phyloP scores from a whole-genome alignment of 1,284 basidiomycete genomes.

The Fomitopsis betulina region DNA sequence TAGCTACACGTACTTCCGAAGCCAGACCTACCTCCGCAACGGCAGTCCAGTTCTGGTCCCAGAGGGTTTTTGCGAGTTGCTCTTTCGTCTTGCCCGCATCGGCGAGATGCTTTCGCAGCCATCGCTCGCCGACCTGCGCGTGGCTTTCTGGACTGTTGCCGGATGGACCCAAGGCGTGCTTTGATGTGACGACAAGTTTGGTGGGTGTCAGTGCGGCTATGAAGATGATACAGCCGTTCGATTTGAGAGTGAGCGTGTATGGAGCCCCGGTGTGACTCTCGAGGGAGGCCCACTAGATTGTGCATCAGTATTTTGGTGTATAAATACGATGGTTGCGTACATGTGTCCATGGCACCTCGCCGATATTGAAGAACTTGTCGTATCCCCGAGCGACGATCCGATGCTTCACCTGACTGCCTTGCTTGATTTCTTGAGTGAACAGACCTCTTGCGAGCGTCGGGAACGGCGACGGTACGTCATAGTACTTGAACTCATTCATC shows the following conservation, averaged over 20 bases:
- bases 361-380: conserved; percentile 99
- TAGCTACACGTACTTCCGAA: not conserved
- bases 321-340: conserved; percentile 41
- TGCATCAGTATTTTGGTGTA: not conserved
- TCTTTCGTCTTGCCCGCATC: conserved; percentile 63
- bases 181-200: conserved; percentile 86
- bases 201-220: conserved; percentile 79
- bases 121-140: conserved; percentile 75
- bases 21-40: conserved; percentile 72
- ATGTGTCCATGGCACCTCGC: conserved; percentile 91
- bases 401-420: conserved; percentile 33
- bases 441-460: conserved; percentile 88
- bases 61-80: conserved; percentile 74
- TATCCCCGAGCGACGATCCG: conserved; percentile 91
- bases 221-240: conserved; percentile 98
- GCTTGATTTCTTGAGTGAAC: conserved; percentile 57
- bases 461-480: conserved; percentile 83
- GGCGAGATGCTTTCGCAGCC: conserved; percentile 77
- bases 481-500: conserved; percentile 94
- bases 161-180: conserved; percentile 76
- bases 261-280: conserved; percentile 71
- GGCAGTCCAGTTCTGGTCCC: conserved; percentile 85
- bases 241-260: conserved; percentile 91
- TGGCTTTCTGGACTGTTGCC: conserved; percentile 47
- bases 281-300: conserved; percentile 75